Evolutionary conservation across 768 basidiomycete species (phyloP).

Genomic region (Paxillus involutus): DNA sequence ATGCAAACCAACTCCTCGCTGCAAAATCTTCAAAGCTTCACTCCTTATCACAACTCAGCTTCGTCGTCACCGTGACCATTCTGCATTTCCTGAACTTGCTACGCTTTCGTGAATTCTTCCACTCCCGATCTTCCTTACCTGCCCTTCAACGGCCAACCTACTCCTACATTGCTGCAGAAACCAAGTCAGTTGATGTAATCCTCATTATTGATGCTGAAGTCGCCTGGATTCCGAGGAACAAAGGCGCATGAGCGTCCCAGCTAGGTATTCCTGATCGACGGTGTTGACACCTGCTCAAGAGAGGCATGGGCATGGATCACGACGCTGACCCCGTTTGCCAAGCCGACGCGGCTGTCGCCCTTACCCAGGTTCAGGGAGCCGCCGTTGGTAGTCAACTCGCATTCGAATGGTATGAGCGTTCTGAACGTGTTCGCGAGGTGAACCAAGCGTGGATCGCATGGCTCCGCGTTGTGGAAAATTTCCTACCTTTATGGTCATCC

Average conservation of each 20-base stretch:
- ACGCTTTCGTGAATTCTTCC: slow-evolving; percentile 50
- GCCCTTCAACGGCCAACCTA: slow-evolving; percentile 47
- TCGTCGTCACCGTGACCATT: slow-evolving; percentile 45
- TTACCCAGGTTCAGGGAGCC: slow-evolving; percentile 46
- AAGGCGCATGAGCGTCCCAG: slow-evolving; percentile 40
- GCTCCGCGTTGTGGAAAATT: slow-evolving; percentile 35
- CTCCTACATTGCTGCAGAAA: slow-evolving; percentile 48
- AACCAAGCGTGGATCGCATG: slow-evolving; percentile 22
- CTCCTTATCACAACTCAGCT: slow-evolving; percentile 66
- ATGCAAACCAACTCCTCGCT: slow-evolving; percentile 31
- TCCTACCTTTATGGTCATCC: slow-evolving; percentile 16
- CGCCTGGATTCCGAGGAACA: slow-evolving; percentile 59
- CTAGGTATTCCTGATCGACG: slow-evolving; percentile 63
- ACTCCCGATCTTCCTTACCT: slow-evolving; percentile 56
- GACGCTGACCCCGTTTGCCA: slow-evolving; percentile 55
- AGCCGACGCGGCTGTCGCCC: slow-evolving; percentile 53
- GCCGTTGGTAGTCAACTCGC: slow-evolving; percentile 4
- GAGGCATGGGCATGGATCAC: slow-evolving; percentile 46
- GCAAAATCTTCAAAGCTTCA: slow-evolving; percentile 42
- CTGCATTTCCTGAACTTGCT: slow-evolving; percentile 45
- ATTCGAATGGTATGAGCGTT: slow-evolving; percentile 12
- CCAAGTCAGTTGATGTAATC: slow-evolving; percentile 61
- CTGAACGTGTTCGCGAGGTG: slow-evolving; percentile 17
- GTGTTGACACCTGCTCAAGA: slow-evolving; percentile 59
- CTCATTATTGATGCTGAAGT: slow-evolving; percentile 63